Base-by-base conservation (phyloP, 148 eudicot species). In the Agrostemma githago region DNA sequence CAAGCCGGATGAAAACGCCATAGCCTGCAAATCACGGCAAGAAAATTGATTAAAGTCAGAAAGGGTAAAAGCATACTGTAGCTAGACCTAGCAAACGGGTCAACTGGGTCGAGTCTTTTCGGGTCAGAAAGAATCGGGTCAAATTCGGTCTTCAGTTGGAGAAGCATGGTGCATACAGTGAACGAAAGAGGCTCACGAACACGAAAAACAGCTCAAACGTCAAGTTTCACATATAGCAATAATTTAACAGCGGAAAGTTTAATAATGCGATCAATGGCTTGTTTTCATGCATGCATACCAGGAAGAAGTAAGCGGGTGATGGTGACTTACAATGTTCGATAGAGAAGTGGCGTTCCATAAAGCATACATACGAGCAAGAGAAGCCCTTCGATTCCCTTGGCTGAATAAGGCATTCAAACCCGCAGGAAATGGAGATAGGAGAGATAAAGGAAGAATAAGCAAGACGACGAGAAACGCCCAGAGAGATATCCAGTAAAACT, bases 391-490 rank as follows among this genome's bases (percentile, higher is more conserved):
- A 65, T 85, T 86, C 42, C 90, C 94, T 83, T 83, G 83, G 79
- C 92, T 89, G 79, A 88, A 92, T 15, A 89, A 70, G 40, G 94
- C 97, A 77, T 92, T 92, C 80, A 92, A 77, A 75, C 97, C 97
- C 58, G 97, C 94, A 17, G 92, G 97, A 81, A 86, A 86, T 37
- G 92, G 94, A 42, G 89, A 89, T 62, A 92, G 88, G 82, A 92
- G 79, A 42, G 97, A 89, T 57, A 92, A 81, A 76, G 97, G 97
- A 76, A 92, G 97, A 82, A 92, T 81, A 56, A 92, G 90, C 77
- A 92, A 79, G 64, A 92, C 86, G 61, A 88, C 87, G 53, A 92
- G 88, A 82, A 92, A 92, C 64, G 83, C 89, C 72, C 87, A 93
- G 37, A 89, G 89, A 64, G 94, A 88, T 72, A 88, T 83, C 97